phyloP scores from a whole-genome alignment of 257 asterid genomes.

The Cynanchum wilfordii region DNA sequence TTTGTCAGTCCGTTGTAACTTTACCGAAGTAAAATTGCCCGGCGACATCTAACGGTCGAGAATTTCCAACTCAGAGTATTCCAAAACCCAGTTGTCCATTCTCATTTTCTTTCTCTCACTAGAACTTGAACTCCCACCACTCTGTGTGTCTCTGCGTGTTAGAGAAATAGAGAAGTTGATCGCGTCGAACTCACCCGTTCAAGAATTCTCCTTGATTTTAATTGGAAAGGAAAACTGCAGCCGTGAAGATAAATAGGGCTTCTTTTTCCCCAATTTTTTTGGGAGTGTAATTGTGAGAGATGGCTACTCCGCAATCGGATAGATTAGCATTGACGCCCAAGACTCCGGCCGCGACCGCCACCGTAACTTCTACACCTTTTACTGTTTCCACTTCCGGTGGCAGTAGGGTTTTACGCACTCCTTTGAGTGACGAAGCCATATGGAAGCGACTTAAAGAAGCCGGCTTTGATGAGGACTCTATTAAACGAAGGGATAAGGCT shows the following conservation, averaged over 20 bases:
- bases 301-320: constrained; percentile 54
- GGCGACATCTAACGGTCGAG: background rate
- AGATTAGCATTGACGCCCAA: constrained; percentile 44
- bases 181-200: constrained; percentile 27
- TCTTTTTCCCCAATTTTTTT: background rate
- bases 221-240: background rate
- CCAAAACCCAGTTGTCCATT: background rate
- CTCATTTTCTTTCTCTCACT: background rate
- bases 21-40: background rate
- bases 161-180: constrained; percentile 2
- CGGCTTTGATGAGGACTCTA: constrained; percentile 89
- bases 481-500: constrained; percentile 87
- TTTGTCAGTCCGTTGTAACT: background rate
- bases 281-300: constrained; percentile 22
- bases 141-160: background rate
- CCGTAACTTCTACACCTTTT: constrained; percentile 38
- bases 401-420: constrained; percentile 54
- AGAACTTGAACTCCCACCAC: background rate
- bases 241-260: constrained; percentile 4
- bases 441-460: constrained; percentile 86
- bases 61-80: constrained; percentile 17
- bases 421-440: constrained; percentile 66
- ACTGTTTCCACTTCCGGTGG: constrained; percentile 28
- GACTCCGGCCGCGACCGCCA: constrained; percentile 30
- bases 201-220: constrained; percentile 8